Base-by-base conservation (phyloP, 2,329 filamentous ascomycete species). In the Aspergillus glaucus region DNA sequence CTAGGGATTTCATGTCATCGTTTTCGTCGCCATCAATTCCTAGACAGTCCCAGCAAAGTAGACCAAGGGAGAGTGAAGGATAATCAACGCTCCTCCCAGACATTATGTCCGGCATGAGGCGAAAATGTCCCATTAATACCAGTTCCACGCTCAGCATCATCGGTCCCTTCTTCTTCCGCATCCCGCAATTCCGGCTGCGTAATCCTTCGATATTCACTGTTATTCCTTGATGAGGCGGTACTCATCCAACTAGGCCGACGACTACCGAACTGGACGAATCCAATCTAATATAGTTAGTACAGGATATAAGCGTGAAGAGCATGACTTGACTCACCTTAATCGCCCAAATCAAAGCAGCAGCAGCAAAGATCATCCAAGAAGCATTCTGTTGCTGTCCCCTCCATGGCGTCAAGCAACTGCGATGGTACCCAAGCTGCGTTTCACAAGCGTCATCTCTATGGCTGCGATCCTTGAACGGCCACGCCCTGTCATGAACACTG, bases 401-500 rank as follows among this genome's bases (percentile, higher is more conserved):
- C 67, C 65, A 69, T 12, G 57, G 59, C 12, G 37, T 55, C 3
- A 62, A 39, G 49, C 67, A 70, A 26, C 62, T 62, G 21, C 51
- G 53, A 10, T 36, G 45, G 51, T 68, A 70, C 10, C 64, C 64
- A 1, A 63, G 46, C 43, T 62, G 62, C 17, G 49, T 15, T 34
- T 66, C 62, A 51, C 67, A 70, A 0, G 64, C 61, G 41, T 59
- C 49, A 21, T 64, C 64, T 2, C 55, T 60, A 21, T 68, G 56
- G 6, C 46, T 49, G 0, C 46, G 48, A 28, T 65, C 62, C 40
- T 67, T 68, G 50, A 70, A 70, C 1, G 67, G 67, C 67, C 67
- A 70, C 2, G 67, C 64, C 14, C 64, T 55, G 45, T 70, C 67
- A 48, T 55, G 64, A n/a, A 61, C 56, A 37, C 66, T 69, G 30